Conservation (phyloP, 768 basidiomycete genomes). For the Punctularia strigosozonata region DNA sequence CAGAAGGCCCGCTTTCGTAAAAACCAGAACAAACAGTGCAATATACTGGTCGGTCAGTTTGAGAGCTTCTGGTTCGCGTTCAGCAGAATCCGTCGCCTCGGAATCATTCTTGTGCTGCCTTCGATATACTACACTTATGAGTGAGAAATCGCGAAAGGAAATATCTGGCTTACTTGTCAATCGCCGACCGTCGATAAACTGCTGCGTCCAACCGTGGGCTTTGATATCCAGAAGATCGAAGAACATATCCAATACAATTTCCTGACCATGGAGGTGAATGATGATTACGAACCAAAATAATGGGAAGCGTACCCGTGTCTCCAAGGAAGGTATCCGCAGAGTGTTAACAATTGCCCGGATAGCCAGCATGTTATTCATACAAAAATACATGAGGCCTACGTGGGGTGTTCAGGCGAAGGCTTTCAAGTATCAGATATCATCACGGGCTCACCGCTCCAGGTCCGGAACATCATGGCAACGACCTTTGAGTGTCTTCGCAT, state of each 20-base stretch:
- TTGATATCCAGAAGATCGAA: slow-evolving; percentile 90
- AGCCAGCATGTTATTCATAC: slow-evolving; percentile 79
- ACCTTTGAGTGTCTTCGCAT: slow-evolving; percentile 71
- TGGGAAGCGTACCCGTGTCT: slow-evolving; percentile 56
- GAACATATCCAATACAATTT: slow-evolving; percentile 88
- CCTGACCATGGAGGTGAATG: slow-evolving; percentile 32
- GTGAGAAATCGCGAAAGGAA: not conserved
- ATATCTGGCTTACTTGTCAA: slow-evolving; percentile 55
- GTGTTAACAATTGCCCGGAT: slow-evolving; percentile 79
- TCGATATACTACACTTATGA: slow-evolving; percentile 45
- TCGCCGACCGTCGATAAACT: slow-evolving; percentile 81
- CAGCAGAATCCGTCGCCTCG: slow-evolving; percentile 21
- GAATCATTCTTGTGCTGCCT: slow-evolving; percentile 22
- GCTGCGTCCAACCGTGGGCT: slow-evolving; percentile 85
- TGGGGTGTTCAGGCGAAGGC: not conserved
- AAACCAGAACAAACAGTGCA: slow-evolving; percentile 70
- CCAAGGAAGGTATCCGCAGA: slow-evolving; percentile 77
- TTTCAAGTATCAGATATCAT: not conserved
- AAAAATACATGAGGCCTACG: slow-evolving; percentile 82
- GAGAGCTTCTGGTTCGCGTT: slow-evolving; percentile 37
- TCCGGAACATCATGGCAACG: slow-evolving; percentile 73
- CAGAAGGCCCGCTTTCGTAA: slow-evolving; percentile 78
- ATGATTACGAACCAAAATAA: slow-evolving; percentile 1
- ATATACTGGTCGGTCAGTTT: slow-evolving; percentile 92
- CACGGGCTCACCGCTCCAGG: slow-evolving; percentile 75